A percentile compares a stretch with the other conserved stretches of the same genome.
Evolutionary conservation across 2,329 filamentous ascomycete species (phyloP).

Genomic region (Arthroderma sp.): DNA sequence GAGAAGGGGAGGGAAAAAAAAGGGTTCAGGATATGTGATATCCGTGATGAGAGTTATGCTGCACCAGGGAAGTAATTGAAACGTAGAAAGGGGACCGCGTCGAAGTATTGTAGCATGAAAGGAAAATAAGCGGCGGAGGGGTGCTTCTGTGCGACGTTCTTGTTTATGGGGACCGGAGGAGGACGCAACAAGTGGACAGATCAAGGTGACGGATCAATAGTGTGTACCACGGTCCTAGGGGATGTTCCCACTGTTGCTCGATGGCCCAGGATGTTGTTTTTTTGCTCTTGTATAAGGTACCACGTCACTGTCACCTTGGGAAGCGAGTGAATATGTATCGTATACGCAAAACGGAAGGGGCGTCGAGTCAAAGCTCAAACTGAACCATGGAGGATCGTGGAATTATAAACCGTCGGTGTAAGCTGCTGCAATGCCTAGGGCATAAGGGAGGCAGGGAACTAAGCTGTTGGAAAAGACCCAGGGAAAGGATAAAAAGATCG

Average conservation of each 20-base stretch:
- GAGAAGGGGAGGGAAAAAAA: not conserved
- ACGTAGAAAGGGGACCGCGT: not conserved
- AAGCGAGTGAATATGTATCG: not conserved
- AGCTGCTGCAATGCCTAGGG: no score
- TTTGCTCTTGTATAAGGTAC: not conserved
- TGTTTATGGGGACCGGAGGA: not conserved
- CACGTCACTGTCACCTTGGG: not conserved
- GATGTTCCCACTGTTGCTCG: no score
- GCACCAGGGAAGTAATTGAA: not conserved
- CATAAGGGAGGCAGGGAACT: no score
- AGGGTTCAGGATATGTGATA: not conserved
- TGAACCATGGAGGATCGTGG: not conserved
- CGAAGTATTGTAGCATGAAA: constrained; percentile 4
- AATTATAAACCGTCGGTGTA: not conserved
- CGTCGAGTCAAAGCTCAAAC: not conserved
- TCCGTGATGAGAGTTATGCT: not conserved
- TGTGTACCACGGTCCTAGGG: no score
- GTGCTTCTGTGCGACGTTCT: not conserved
- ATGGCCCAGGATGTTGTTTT: no score
- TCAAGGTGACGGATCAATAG: no score
- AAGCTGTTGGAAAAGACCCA: no score
- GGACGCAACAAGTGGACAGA: not conserved
- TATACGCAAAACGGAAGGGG: not conserved
- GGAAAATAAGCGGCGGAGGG: not conserved
- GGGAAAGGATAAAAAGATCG: not conserved